Conservation (phyloP, 306 rosid genomes). For the Sicyos edulis region DNA sequence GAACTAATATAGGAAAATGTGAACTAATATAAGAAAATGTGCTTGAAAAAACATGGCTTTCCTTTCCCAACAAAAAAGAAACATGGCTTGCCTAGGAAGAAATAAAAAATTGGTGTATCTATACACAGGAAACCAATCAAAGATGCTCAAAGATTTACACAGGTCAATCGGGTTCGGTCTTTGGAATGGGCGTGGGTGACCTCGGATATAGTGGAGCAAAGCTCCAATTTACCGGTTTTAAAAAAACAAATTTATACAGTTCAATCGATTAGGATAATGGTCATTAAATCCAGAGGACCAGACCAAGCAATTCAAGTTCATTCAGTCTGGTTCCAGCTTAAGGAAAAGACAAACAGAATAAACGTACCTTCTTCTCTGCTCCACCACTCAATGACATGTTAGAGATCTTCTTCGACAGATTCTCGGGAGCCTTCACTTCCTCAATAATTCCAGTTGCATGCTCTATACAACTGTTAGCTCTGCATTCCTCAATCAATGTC, state of each 20-base stretch:
- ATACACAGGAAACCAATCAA: background rate
- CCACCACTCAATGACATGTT: slow-evolving; percentile 37
- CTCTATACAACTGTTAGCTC: slow-evolving; percentile 51
- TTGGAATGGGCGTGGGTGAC: too few relatives aligned
- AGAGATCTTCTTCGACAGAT: slow-evolving; percentile 41
- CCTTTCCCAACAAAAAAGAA: background rate
- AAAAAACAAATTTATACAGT: background rate
- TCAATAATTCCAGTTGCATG: slow-evolving; percentile 53
- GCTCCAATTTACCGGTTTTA: too few relatives aligned
- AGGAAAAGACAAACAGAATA: background rate
- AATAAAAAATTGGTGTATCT: background rate
- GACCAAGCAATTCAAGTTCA: slow-evolving; percentile 10
- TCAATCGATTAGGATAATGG: background rate
- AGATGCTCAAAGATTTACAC: background rate
- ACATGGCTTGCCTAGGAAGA: background rate
- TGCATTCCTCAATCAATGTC: slow-evolving; percentile 39
- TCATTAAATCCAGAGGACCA: background rate
- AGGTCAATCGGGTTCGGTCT: too few relatives aligned
- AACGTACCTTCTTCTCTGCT: slow-evolving; percentile 38
- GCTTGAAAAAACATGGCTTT: background rate
- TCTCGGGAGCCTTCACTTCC: slow-evolving; percentile 49
- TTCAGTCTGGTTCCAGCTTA: background rate
- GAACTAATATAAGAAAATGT: background rate
- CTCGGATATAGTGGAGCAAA: too few relatives aligned
- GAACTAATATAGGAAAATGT: background rate